A percentile compares a stretch with the other conserved stretches of the same genome.
Conservation (phyloP, 176 grass and related monocot species). For the Avena insularis region DNA sequence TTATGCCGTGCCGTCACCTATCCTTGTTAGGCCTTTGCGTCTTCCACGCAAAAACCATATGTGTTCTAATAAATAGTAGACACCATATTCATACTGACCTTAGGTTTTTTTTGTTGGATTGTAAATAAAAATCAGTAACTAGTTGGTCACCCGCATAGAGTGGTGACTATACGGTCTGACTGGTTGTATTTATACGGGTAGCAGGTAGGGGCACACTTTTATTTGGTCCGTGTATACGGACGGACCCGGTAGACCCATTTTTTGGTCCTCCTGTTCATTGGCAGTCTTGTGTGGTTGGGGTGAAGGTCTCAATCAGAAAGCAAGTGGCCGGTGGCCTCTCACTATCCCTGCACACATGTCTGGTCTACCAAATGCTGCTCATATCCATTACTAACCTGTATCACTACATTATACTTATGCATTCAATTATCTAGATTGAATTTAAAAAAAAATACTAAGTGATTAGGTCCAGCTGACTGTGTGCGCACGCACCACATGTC, state of each 20-base stretch:
- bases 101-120: background rate
- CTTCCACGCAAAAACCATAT: background rate
- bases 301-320: conserved; percentile 42
- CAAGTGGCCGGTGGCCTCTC: conserved; percentile 40
- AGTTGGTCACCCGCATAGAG: background rate
- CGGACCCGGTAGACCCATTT: background rate
- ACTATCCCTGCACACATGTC: conserved; percentile 43
- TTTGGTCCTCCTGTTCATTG: background rate
- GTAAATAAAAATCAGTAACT: background rate
- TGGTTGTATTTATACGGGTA: background rate
- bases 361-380: conserved; percentile 37
- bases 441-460: background rate
- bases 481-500: background rate
- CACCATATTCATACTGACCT: conserved; percentile 27
- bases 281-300: conserved; percentile 12
- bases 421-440: conserved; percentile 24
- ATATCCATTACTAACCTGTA: conserved; percentile 3
- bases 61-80: conserved; percentile 8
- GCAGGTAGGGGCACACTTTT: background rate
- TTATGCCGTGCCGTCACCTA: conserved; percentile 35
- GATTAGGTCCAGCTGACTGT: conserved; percentile 18
- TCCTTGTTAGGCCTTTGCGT: conserved; percentile 17
- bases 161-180: background rate
- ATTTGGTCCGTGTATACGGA: background rate
- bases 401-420: conserved; percentile 31